phyloP scores from a whole-genome alignment of 2,329 filamentous ascomycete genomes.

The Penicillium sp. region DNA sequence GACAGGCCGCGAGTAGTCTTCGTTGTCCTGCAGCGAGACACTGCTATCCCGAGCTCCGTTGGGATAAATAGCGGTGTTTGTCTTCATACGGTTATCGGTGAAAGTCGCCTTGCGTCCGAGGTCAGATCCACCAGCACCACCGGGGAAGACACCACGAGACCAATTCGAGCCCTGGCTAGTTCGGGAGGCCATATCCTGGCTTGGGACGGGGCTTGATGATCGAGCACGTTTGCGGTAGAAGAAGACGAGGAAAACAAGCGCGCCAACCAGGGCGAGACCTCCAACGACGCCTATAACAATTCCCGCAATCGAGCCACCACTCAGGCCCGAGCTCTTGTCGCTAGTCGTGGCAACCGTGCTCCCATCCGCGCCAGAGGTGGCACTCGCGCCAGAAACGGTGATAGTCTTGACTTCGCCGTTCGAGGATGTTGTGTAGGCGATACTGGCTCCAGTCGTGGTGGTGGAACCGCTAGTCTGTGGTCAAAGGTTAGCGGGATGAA shows the following conservation, averaged over 20 bases:
- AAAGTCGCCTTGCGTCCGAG: slow-evolving; percentile 34
- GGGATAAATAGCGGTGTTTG: slow-evolving; percentile 37
- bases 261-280: slow-evolving; percentile 38
- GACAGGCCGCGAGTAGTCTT: slow-evolving; percentile 50
- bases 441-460: slow-evolving; percentile 15
- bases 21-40: slow-evolving; percentile 49
- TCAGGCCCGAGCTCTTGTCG: slow-evolving; percentile 29
- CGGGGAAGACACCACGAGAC: slow-evolving; percentile 33
- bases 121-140: slow-evolving; percentile 14
- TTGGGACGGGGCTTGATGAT: slow-evolving; percentile 29
- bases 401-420: slow-evolving; percentile 31
- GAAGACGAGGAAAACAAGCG: slow-evolving; percentile 41
- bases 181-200: slow-evolving; percentile 32
- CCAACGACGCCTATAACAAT: slow-evolving; percentile 45
- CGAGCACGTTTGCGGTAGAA: slow-evolving; percentile 39
- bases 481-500: slow-evolving; percentile 7
- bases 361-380: slow-evolving; percentile 18
- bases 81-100: slow-evolving; percentile 48
- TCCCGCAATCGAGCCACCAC: slow-evolving; percentile 45
- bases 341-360: slow-evolving; percentile 13
- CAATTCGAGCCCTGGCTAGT: slow-evolving; percentile 38
- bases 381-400: slow-evolving; percentile 22
- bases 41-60: slow-evolving; percentile 45
- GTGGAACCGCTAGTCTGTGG: slow-evolving; percentile 9
- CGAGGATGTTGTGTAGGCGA: slow-evolving; percentile 26